Conservation (phyloP, 2,329 filamentous ascomycete species). For the Colletotrichum sp. region DNA sequence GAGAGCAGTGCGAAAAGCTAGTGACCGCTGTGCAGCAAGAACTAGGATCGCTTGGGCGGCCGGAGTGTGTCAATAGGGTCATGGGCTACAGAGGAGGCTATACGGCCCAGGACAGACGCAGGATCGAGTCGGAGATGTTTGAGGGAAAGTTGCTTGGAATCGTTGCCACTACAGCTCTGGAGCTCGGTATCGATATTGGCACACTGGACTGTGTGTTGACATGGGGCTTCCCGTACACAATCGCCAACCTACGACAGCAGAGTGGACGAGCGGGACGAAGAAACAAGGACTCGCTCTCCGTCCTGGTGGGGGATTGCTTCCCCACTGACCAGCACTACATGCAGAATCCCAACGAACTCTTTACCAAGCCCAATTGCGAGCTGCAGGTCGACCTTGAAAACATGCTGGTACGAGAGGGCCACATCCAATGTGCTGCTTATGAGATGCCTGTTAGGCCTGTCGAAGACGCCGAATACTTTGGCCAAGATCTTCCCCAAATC, state of each 20-base stretch:
- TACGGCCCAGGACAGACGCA: conserved; percentile 84
- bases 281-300: conserved; percentile 90
- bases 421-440: conserved; percentile 92
- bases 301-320: conserved; percentile 88
- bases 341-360: conserved; percentile 92
- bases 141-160: conserved; percentile 92
- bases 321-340: conserved; percentile 96
- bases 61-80: conserved; percentile 78
- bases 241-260: conserved; percentile 92
- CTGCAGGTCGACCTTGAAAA: conserved; percentile 92
- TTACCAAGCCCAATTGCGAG: conserved; percentile 87
- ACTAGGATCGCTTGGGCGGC: conserved; percentile 71
- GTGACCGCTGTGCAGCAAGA: conserved; percentile 81
- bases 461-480: conserved; percentile 81
- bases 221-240: conserved; percentile 93
- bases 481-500: conserved; percentile 71
- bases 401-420: conserved; percentile 88
- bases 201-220: conserved; percentile 92
- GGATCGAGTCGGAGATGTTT: conserved; percentile 96
- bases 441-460: conserved; percentile 90
- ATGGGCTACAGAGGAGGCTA: conserved; percentile 98
- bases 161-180: conserved; percentile 89
- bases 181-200: conserved; percentile 94
- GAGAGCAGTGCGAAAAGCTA: conserved; percentile 86
- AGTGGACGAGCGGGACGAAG: conserved; percentile 89